These are phyloP conservation scores for Arthrobotrys musiformis DNA, from an alignment of 2,329 filamentous ascomycete species.

Conservation along the genomic window DNA sequence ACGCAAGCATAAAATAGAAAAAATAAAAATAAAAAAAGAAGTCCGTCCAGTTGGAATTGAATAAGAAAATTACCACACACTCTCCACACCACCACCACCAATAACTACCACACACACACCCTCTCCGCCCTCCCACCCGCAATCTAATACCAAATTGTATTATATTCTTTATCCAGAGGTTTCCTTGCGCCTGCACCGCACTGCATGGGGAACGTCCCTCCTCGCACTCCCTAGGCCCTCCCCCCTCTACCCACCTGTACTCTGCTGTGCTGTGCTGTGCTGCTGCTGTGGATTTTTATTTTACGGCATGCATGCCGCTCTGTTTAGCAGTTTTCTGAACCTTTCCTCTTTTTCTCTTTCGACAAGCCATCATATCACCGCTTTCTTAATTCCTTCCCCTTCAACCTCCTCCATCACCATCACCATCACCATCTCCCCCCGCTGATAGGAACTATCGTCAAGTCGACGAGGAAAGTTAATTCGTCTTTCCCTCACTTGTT, in stretches of 20 bases:
- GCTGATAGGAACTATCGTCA: conserved; percentile 50
- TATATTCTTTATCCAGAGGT: conserved; percentile 51
- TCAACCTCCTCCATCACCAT: conserved; percentile 59
- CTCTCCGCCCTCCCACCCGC: conserved; percentile 29
- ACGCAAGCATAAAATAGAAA: too few relatives aligned
- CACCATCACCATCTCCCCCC: too few relatives aligned
- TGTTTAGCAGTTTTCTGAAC: conserved; percentile 42
- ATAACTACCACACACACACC: conserved; percentile 15
- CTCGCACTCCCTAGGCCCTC: conserved; percentile 8
- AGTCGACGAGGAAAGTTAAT: conserved; percentile 51
- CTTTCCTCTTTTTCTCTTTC: conserved; percentile 52
- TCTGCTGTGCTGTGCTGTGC: conserved; percentile 11
- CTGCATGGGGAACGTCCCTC: conserved; percentile 33
- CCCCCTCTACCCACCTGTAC: neutral
- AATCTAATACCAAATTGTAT: conserved; percentile 26
- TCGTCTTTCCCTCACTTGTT: conserved; percentile 54
- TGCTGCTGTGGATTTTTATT: conserved; percentile 27
- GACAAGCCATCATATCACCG: conserved; percentile 44
- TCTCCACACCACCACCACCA: neutral
- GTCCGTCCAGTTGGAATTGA: too few relatives aligned
- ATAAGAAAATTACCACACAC: neutral
- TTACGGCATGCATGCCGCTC: conserved; percentile 54
- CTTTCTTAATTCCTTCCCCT: conserved; percentile 57
- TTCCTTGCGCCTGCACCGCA: conserved; percentile 54
- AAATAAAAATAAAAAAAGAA: too few relatives aligned